Evolutionary conservation across 176 grass and related monocot genomes (phyloP), one percentile per base, ranked within the genome.

Genomic region (Elymus sibiricus): DNA sequence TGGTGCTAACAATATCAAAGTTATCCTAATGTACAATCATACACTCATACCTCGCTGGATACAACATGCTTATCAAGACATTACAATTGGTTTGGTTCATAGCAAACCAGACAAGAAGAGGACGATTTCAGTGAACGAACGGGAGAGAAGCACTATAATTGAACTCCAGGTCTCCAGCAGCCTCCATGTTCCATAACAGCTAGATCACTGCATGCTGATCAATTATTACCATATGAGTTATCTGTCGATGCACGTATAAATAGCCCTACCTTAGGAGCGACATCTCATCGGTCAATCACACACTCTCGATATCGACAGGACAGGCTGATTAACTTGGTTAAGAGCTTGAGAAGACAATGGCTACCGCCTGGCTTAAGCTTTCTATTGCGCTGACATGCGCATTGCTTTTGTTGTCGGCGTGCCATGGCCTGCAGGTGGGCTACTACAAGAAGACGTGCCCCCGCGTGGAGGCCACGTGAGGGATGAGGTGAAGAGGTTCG

Each of bases 391-490:
- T 71, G 37, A 71, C 68, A 71, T 51, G 47, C 47, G 47, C 47
- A 51, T 51, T 51, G 47, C 47, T 51, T 15, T 51, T 51, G 40
- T 43, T 17, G 9, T 70, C 69, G 11, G 38, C 38, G 11, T 72
- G 69, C 35, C 69, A 43, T 43, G 66, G 32, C 34, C 19, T 70
- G 34, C 17, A 70, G 66, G 66, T 70, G 9, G 66, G 66, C 66
- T 70, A 72, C 37, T 72, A 72, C 69, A 72, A 72, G 69, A 72
- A 43, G 69, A 11, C 69, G 5, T 72, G 69, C 69, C 69, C 38
- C 35, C 69, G 69, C 21, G 69, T 72, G 69, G 69, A 72, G 69
- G 69, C 69, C 22, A 72, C 43, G 69, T 72, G 69, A 25, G 69
- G 69, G 38, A 43, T 2, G 69, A 72, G 69, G 69, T 72, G 38